Percentiles rank a stretch among this genome's conserved stretches.
Evolutionary conservation across 108 stramenopile species (phyloP).

Genomic region (Fistulifera solaris): DNA sequence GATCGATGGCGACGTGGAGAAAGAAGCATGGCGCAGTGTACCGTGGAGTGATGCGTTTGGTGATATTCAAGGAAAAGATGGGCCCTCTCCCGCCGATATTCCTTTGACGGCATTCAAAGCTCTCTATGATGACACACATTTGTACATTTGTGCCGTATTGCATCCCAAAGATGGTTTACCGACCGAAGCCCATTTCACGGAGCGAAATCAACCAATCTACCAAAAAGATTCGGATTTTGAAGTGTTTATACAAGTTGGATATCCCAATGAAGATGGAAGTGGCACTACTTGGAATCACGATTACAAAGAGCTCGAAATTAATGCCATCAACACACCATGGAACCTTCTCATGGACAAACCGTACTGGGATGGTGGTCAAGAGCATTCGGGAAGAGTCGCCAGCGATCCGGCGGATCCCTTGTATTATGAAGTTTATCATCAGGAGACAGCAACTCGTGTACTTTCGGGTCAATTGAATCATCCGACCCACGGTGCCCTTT

Average conservation of each 20-base stretch:
- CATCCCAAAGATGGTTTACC: slow-evolving; percentile 23
- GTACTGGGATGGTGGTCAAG: slow-evolving; percentile 70
- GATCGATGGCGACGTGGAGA: slow-evolving; percentile 66
- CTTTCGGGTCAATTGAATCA: slow-evolving; percentile 36
- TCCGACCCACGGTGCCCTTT: slow-evolving; percentile 18
- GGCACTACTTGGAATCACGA: slow-evolving; percentile 26
- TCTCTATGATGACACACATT: slow-evolving; percentile 67
- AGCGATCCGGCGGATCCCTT: slow-evolving; percentile 30
- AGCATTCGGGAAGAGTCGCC: slow-evolving; percentile 65
- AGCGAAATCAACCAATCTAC: slow-evolving; percentile 77
- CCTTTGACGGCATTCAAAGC: slow-evolving; percentile 66
- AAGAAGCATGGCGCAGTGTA: slow-evolving; percentile 51
- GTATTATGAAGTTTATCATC: slow-evolving; percentile 46
- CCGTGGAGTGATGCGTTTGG: slow-evolving; percentile 68
- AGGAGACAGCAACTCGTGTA: slow-evolving; percentile 31
- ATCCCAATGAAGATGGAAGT: slow-evolving; percentile 7
- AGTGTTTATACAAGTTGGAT: slow-evolving; percentile 75
- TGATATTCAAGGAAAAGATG: slow-evolving; percentile 50
- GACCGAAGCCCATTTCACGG: slow-evolving; percentile 35
- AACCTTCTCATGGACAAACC: slow-evolving; percentile 79
- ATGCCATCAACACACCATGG: slow-evolving; percentile 80
- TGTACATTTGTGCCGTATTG: slow-evolving; percentile 60
- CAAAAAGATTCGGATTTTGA: slow-evolving; percentile 79
- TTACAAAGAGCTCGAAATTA: slow-evolving; percentile 88
- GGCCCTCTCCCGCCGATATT: slow-evolving; percentile 31